A percentile compares a stretch with the other conserved stretches of the same genome.
These are phyloP conservation scores for Allium sativum DNA, from an alignment of 106 monocot genomes.

Conservation along the genomic window DNA sequence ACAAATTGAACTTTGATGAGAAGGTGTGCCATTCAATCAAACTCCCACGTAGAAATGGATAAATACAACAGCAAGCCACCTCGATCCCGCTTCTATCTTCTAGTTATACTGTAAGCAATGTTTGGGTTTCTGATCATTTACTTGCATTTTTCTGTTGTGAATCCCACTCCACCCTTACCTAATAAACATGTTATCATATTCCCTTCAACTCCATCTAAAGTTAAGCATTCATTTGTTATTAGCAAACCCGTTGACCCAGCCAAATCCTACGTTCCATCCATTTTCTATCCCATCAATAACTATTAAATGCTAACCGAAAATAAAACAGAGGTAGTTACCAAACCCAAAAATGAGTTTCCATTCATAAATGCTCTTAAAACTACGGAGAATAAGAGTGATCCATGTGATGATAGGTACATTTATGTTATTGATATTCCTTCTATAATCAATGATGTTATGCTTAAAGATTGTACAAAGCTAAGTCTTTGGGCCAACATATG, in stretches of 20 bases:
- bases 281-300: too few species aligned
- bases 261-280: neutral
- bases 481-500: slow-evolving; percentile 86
- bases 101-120: slow-evolving; percentile 38
- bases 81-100: slow-evolving; percentile 49
- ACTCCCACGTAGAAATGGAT: slow-evolving; percentile 51
- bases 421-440: slow-evolving; percentile 73
- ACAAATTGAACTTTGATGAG: too few species aligned
- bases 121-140: slow-evolving; percentile 81
- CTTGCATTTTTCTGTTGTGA: slow-evolving; percentile 60
- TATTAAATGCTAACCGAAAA: slow-evolving; percentile 19
- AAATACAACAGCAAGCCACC: slow-evolving; percentile 42
- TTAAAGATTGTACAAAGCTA: slow-evolving; percentile 43
- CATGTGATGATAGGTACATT: slow-evolving; percentile 71
- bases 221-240: neutral
- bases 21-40: slow-evolving; percentile 27
- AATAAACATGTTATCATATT: neutral
- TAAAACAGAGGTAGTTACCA: too few species aligned
- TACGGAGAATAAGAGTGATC: slow-evolving; percentile 37
- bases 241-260: neutral
- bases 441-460: slow-evolving; percentile 60
- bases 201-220: neutral
- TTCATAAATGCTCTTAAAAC: slow-evolving; percentile 27
- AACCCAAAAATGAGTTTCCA: slow-evolving; percentile 10
- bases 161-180: neutral